Conservation (phyloP, 2,329 filamentous ascomycete genomes). For the Xylariaceae sp. region DNA sequence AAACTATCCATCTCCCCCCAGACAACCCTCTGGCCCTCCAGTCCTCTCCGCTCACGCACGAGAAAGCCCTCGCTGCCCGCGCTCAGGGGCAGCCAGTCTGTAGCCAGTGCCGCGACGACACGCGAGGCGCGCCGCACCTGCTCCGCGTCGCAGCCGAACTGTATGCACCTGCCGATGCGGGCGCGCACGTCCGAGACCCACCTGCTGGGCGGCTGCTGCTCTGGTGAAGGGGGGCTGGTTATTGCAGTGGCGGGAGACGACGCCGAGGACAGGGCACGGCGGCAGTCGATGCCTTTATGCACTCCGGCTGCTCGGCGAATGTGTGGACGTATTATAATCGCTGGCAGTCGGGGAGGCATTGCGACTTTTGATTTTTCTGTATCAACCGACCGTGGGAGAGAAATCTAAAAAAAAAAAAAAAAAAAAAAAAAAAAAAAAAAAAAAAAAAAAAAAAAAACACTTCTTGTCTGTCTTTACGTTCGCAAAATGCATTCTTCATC, state of each 20-base stretch:
- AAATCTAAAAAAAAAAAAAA: too few species aligned
- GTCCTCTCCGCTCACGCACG: constrained; percentile 16
- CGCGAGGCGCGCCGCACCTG: constrained; percentile 54
- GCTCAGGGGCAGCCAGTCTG: constrained; percentile 56
- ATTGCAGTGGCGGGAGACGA: not conserved
- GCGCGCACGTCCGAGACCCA: constrained; percentile 66
- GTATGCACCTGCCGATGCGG: constrained; percentile 68
- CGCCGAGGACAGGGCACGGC: constrained; percentile 1
- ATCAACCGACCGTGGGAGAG: too few species aligned
- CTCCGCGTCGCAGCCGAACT: constrained; percentile 58
- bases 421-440: too few species aligned
- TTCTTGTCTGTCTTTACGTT: too few species aligned
- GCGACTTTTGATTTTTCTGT: not conserved
- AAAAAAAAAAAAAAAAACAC: too few species aligned
- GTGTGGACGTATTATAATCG: not conserved
- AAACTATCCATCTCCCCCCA: constrained; percentile 69
- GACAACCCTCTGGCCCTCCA: constrained; percentile 23
- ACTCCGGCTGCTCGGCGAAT: too few species aligned
- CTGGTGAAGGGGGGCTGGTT: too few species aligned
- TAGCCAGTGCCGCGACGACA: constrained; percentile 55
- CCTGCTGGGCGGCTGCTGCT: constrained; percentile 37
- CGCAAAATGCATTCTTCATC: too few species aligned
- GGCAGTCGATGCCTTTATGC: too few species aligned
- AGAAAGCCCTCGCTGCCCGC: constrained; percentile 27
- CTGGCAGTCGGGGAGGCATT: constrained; percentile 24